These are phyloP conservation scores for Amylostereum areolatum DNA, from an alignment of 1,284 basidiomycete genomes.

Conservation along the genomic window DNA sequence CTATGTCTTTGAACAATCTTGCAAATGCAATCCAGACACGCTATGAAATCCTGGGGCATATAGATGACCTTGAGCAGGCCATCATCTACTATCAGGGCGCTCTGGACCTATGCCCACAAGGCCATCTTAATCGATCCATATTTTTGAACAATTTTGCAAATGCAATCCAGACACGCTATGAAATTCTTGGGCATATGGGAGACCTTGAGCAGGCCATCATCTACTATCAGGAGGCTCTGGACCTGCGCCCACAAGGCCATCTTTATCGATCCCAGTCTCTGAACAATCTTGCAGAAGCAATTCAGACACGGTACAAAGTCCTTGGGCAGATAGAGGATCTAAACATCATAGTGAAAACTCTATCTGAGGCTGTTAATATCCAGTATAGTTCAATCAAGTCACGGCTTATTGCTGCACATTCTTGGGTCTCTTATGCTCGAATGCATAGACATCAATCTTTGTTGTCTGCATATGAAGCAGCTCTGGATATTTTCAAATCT, in stretches of 20 bases:
- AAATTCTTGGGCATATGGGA: conserved; percentile 7
- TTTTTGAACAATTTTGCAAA: not conserved
- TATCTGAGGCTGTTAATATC: too few species aligned
- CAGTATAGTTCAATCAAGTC: too few species aligned
- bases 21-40: not conserved
- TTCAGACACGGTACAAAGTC: not conserved
- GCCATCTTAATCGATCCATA: not conserved
- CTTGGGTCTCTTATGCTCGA: too few species aligned
- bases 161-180: conserved; percentile 21
- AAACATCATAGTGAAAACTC: not conserved
- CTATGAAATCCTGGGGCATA: not conserved
- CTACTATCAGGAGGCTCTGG: not conserved
- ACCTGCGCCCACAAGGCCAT: not conserved
- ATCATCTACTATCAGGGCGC: not conserved
- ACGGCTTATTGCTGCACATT: too few species aligned
- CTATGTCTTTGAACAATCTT: not conserved
- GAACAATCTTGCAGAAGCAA: not conserved
- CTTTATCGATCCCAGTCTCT: not conserved
- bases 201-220: conserved; percentile 21
- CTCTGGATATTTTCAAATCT: too few species aligned
- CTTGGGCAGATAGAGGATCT: not conserved
- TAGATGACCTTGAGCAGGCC: not conserved
- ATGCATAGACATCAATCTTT: too few species aligned
- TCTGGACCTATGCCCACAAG: not conserved
- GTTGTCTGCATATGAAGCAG: too few species aligned